phyloP scores from a whole-genome alignment of 768 basidiomycete species.

The Mycena filopes region DNA sequence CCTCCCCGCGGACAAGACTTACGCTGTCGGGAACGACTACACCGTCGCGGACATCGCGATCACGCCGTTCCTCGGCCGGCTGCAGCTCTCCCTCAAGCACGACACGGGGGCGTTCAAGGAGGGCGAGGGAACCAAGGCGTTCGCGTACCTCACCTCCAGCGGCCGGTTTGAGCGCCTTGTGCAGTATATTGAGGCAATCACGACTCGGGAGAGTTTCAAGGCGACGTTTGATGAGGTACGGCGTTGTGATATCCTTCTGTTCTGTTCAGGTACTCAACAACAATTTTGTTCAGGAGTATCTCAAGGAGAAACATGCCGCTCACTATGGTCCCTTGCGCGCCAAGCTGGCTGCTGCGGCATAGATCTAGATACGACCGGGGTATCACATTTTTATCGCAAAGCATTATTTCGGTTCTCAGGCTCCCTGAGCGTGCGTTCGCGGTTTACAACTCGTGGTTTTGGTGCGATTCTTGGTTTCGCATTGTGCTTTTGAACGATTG shows the following conservation, averaged over 20 bases:
- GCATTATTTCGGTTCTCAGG: no score
- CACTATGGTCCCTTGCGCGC: no score
- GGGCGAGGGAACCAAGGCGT: slow-evolving; percentile 58
- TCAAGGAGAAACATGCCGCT: no score
- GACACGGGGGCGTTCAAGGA: slow-evolving; percentile 62
- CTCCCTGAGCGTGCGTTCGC: no score
- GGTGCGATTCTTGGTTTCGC: no score
- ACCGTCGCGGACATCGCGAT: slow-evolving; percentile 74
- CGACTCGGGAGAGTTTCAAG: slow-evolving; percentile 63
- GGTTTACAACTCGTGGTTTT: no score
- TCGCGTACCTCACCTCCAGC: slow-evolving; percentile 52
- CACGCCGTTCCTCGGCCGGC: slow-evolving; percentile 67
- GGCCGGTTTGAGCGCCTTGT: slow-evolving; percentile 61
- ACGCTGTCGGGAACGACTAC: slow-evolving; percentile 56
- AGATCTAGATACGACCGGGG: no score
- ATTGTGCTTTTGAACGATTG: no score
- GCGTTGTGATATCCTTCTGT: not conserved
- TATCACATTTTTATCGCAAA: no score
- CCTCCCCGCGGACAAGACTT: slow-evolving; percentile 57
- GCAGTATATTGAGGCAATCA: slow-evolving; percentile 59
- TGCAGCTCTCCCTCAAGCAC: slow-evolving; percentile 55
- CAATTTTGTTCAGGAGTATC: slow-evolving; percentile 13
- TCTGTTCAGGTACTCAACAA: not conserved
- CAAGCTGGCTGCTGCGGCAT: no score
- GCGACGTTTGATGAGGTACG: slow-evolving; percentile 66